Evolutionary conservation across 2,329 filamentous ascomycete species (phyloP), one percentile per base, ranked within the genome.

Genomic region (Sphaerulina musiva): DNA sequence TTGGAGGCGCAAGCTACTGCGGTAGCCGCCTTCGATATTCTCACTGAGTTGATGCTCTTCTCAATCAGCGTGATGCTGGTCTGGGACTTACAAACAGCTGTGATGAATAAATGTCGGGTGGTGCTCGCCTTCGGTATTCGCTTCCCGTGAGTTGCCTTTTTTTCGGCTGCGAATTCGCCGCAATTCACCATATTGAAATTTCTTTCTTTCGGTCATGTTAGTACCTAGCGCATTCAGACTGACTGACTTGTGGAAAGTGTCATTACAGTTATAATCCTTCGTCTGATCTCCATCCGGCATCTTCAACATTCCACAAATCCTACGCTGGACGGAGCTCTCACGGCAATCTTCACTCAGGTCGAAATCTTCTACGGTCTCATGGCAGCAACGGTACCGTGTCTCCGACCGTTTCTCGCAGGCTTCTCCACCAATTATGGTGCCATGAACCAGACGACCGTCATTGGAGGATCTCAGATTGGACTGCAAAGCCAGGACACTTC

Each of bases 311-410:
- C 72, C 6, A 14, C 59, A n/a, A 64, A 74, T 52, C 70, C 68
- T 14, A 69, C 70, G 2, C 66, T 77, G 4, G 53, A 65, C 26
- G 70, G 70, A 14, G 67, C 70, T 10, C 61, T 70, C 10, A 64
- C 68, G 2, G 65, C 62, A 1, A 65, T 74, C 1, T 68, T 69
- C 44, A 70, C 70, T 0, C 73, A 76, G 55, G 64, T 73, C 41
- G 69, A 76, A 54, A 59, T 76, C 8, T 66, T 68, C 50, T 72
- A 74, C 49, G 69, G 69, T 40, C 67, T 77, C 9, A 66, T 76
- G 4, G 68, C 73, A 14, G 69, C 71, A 12, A 74, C 71, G 0
- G 69, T 72, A 7, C 73, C 74, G 0, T 74, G 72, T 48, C 66
- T 77, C 14, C 71, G 73, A 41, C 72, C 74, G 2, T 77, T 77